A percentile compares a stretch with the other conserved stretches of the same genome.
Evolutionary conservation across 768 basidiomycete genomes (phyloP).

Genomic region (Tephrocybe rancida): DNA sequence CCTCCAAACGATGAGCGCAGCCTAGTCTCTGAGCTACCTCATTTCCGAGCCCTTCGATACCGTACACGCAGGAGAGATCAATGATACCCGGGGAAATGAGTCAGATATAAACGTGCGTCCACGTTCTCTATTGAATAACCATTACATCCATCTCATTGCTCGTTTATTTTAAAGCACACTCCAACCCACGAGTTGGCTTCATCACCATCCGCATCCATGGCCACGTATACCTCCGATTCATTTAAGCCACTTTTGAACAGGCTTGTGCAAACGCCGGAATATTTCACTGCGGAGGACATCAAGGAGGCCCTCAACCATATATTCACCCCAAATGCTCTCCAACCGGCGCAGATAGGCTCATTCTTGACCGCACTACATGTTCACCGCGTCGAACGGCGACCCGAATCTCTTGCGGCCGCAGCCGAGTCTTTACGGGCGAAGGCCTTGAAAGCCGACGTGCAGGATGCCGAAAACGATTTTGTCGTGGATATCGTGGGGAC

Average conservation of each 20-base stretch:
- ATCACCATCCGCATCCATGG: slow-evolving; percentile 9
- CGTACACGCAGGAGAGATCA: too few relatives aligned
- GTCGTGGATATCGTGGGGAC: slow-evolving; percentile 84
- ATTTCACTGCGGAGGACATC: slow-evolving; percentile 80
- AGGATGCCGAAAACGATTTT: slow-evolving; percentile 66
- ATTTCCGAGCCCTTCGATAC: too few relatives aligned
- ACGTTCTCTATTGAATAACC: too few relatives aligned
- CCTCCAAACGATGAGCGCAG: too few relatives aligned
- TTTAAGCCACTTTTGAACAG: slow-evolving; percentile 82
- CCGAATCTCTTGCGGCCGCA: slow-evolving; percentile 79
- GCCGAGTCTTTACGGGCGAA: slow-evolving; percentile 74
- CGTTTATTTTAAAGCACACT: slow-evolving; percentile 6
- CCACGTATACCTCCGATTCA: slow-evolving; percentile 35
- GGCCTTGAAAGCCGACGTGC: slow-evolving; percentile 63
- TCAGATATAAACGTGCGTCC: too few relatives aligned
- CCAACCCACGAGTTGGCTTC: not conserved
- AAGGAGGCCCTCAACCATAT: slow-evolving; percentile 73
- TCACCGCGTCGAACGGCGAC: slow-evolving; percentile 72
- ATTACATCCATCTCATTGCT: too few relatives aligned
- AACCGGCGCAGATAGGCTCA: slow-evolving; percentile 81
- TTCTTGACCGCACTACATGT: slow-evolving; percentile 88
- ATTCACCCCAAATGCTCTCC: slow-evolving; percentile 63
- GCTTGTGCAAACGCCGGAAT: slow-evolving; percentile 79
- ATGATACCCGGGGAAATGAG: too few relatives aligned
- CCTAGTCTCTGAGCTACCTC: too few relatives aligned